phyloP scores from a whole-genome alignment of 192 early-diverging fungal genomes.

The Coemansia sp. region DNA sequence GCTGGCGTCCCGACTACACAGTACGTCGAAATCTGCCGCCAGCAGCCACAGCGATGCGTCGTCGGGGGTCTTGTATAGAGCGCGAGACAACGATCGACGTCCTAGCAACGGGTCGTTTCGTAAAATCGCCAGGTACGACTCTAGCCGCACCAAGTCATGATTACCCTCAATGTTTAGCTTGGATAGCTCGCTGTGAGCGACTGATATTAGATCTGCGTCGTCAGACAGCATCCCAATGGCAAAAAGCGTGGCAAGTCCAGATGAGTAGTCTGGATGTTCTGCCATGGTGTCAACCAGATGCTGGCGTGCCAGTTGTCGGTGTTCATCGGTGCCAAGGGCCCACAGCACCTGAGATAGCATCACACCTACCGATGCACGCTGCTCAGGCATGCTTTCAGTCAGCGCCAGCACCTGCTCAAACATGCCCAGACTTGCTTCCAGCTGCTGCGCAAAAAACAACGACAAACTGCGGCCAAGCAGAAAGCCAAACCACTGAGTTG shows the following conservation, averaged over 20 bases:
- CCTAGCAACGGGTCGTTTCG: constrained; percentile 21
- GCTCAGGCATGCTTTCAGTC: constrained; percentile 38
- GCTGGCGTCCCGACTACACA: neutral
- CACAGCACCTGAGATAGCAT: constrained; percentile 85
- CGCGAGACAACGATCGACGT: constrained; percentile 29
- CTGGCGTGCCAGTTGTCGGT: constrained; percentile 73
- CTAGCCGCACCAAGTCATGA: constrained; percentile 16
- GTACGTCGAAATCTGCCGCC: constrained; percentile 17
- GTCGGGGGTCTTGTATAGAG: constrained; percentile 16
- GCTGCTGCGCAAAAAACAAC: constrained; percentile 67
- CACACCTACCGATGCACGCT: constrained; percentile 66
- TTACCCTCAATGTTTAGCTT: constrained; percentile 4
- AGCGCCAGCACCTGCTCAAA: constrained; percentile 72
- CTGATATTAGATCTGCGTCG: constrained; percentile 36
- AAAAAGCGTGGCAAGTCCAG: constrained; percentile 39
- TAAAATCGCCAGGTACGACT: constrained; percentile 23
- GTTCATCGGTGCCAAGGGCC: constrained; percentile 78
- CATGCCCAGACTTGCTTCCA: constrained; percentile 64
- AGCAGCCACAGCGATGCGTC: constrained; percentile 32
- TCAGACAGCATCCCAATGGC: constrained; percentile 45
- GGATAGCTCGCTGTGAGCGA: constrained; percentile 28
- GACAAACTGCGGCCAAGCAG: constrained; percentile 68
- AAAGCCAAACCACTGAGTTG: neutral
- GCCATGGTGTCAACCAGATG: constrained; percentile 61
- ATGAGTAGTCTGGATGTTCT: constrained; percentile 11